Evolutionary conservation across 495 filamentous ascomycete genomes (phyloP).

Genomic region (Lepidopterella palustris): DNA sequence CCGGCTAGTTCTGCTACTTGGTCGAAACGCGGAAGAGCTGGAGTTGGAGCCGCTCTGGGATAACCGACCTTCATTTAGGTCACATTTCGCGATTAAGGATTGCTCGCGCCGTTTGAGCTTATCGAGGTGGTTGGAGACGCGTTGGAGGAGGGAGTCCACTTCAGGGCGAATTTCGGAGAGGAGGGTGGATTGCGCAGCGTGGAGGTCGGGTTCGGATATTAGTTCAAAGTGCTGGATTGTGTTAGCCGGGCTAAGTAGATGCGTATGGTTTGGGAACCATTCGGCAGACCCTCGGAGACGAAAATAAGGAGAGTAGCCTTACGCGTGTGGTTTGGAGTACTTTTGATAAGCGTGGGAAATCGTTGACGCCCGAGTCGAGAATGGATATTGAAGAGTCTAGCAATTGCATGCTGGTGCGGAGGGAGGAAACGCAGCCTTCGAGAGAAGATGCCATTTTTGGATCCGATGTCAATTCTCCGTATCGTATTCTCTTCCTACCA

Average conservation of each 20-base stretch:
- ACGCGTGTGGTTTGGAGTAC: conserved; percentile 67
- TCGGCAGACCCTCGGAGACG: no score
- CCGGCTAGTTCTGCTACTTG: conserved; percentile 8
- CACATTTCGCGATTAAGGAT: conserved; percentile 59
- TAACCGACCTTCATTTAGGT: conserved; percentile 64
- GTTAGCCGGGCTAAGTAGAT: neutral
- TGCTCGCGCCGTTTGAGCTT: conserved; percentile 66
- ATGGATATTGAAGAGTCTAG: conserved; percentile 68
- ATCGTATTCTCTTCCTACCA: no score
- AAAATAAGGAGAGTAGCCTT: conserved; percentile 23
- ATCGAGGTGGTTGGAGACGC: conserved; percentile 62
- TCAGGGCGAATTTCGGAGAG: conserved; percentile 69
- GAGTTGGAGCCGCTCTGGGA: conserved; percentile 29
- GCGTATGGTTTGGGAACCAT: no score
- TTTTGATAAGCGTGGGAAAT: conserved; percentile 67
- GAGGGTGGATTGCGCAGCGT: conserved; percentile 60
- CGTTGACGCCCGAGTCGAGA: conserved; percentile 62
- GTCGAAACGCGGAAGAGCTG: conserved; percentile 16
- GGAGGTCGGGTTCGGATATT: conserved; percentile 60
- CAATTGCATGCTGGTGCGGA: conserved; percentile 63
- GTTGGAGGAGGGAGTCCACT: conserved; percentile 57
- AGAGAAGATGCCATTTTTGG: conserved; percentile 41
- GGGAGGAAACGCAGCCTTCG: conserved; percentile 59
- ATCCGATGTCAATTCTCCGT: no score
- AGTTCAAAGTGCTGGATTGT: conserved; percentile 69